Base-by-base conservation (phyloP, 2,329 filamentous ascomycete genomes). In the Apiospora saccharicola region DNA sequence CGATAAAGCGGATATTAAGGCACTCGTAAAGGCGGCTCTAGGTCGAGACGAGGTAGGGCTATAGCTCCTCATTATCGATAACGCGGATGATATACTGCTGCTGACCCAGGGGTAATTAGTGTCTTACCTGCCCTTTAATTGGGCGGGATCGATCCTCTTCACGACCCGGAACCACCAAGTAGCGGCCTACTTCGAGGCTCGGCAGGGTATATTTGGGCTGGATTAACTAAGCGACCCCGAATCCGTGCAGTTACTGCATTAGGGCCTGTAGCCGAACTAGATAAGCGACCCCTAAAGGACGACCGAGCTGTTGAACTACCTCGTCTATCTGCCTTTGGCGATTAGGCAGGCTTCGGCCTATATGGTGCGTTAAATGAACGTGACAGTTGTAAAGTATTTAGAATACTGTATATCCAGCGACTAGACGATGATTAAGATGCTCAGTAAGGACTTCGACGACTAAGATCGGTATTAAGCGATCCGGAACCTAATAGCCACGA, bases 111-210 rank as follows among this genome's bases (percentile, higher is more conserved):
- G 53, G 7, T 26, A 64, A 13, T 7, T 34, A 12, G 2, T 64
- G 13, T 64, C 53, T 8, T 34, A 14, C 26, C 24, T 64, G 2
- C 53, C 53, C 0, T 64, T 34, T 1, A 64, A 10, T 7, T 10
- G 24, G 24, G n/a, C 6, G 8, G 53, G 53, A 1, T 64, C 53
- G 53, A 64, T 64, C 26, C 26, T 64, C 22, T 34, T 64, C 24
- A 64, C 53, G 26, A 64, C 53, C 26, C 24, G 53, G 53, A 64
- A 64, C 24, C 53, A 64, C 24, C 53, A 64, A 14, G 24, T 30
- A n/a, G 24, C 53, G 7, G 53, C 10, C 24, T 7, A 1, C 2
- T 13, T 64, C 26, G n/a, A 64, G 22, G 53, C 53, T 24, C 53
- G 53, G 12, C 37, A 37, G 37, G 37, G 37, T 10, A 10, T 6